Conservation (phyloP, 2,329 filamentous ascomycete genomes). For the Fusarium graminum region DNA sequence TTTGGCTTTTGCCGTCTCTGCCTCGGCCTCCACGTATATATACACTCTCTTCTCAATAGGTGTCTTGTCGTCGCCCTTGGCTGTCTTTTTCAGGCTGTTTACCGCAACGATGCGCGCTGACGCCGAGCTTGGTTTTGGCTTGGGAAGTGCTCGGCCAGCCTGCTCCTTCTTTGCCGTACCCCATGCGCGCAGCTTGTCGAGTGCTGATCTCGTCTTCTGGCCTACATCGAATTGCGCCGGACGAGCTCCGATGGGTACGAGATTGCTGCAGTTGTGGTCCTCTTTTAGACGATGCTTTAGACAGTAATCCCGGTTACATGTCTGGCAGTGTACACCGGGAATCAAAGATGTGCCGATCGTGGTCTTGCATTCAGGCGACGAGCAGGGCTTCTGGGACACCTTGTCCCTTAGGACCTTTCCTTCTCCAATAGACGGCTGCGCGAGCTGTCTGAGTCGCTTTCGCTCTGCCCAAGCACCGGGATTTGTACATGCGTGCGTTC, state of each 20-base stretch:
- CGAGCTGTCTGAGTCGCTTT: conserved; percentile 66
- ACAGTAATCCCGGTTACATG: conserved; percentile 81
- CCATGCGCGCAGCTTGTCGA: conserved; percentile 85
- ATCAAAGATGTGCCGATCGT: conserved; percentile 76
- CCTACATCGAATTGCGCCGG: conserved; percentile 60
- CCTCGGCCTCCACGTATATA: conserved; percentile 89
- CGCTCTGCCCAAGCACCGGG: conserved; percentile 73
- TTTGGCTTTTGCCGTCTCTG: conserved; percentile 85
- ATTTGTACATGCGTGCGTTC: conserved; percentile 76
- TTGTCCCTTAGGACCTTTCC: conserved; percentile 67
- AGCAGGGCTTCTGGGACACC: conserved; percentile 75
- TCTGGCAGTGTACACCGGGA: conserved; percentile 77
- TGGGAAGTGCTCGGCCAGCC: conserved; percentile 70
- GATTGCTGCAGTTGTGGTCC: conserved; percentile 86
- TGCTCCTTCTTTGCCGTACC: conserved; percentile 78
- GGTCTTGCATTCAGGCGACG: conserved; percentile 75
- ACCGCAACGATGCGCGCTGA: conserved; percentile 76
- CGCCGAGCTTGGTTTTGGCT: conserved; percentile 72
- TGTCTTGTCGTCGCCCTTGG: conserved; percentile 90
- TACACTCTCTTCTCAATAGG: conserved; percentile 89
- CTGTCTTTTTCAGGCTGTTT: conserved; percentile 84
- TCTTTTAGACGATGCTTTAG: conserved; percentile 81
- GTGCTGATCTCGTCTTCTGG: conserved; percentile 78
- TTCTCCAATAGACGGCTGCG: conserved; percentile 66
- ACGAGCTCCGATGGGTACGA: conserved; percentile 70